Percentiles rank a stretch among this genome's conserved stretches.
These are phyloP conservation scores for Metarhizium album DNA, from an alignment of 2,329 filamentous ascomycete species.

Conservation along the genomic window DNA sequence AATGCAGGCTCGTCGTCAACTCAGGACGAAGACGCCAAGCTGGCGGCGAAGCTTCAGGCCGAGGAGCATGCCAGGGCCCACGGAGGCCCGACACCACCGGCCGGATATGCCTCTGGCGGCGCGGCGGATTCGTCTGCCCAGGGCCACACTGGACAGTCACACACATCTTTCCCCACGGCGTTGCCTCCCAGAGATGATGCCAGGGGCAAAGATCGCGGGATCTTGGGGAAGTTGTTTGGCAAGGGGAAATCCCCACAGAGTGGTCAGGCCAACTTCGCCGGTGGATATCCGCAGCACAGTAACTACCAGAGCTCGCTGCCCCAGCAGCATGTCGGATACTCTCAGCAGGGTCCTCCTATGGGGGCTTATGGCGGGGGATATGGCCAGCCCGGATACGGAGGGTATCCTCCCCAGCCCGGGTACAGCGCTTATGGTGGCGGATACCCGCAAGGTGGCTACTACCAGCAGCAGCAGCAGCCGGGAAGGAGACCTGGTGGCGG, in stretches of 20 bases:
- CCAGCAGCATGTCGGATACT: conserved; percentile 9
- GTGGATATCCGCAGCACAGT: conserved; percentile 11
- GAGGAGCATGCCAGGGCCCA: conserved; percentile 62
- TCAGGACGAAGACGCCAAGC: conserved; percentile 57
- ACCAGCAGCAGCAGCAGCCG: conserved; percentile 17
- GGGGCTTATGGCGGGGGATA: conserved; percentile 6
- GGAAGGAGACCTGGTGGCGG: conserved; percentile 29
- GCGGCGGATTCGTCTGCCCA: conserved; percentile 17
- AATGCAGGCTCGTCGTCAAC: conserved; percentile 22
- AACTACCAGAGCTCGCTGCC: conserved; percentile 16
- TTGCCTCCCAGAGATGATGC: conserved; percentile 30
- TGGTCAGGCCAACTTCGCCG: conserved; percentile 19
- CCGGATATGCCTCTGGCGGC: conserved; percentile 19
- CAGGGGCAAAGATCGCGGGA: conserved; percentile 29
- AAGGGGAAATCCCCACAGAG: conserved; percentile 27
- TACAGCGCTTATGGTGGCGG: not conserved
- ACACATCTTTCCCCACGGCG: conserved; percentile 23
- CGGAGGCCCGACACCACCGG: conserved; percentile 19
- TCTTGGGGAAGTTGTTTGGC: conserved; percentile 42
- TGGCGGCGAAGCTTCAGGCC: conserved; percentile 69
- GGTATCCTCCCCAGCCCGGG: conserved; percentile 21
- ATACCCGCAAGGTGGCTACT: conserved; percentile 18
- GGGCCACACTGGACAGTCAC: conserved; percentile 13
- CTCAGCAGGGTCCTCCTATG: conserved; percentile 3
- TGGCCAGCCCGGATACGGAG: conserved; percentile 11